These are phyloP conservation scores for Tylopilus rubrobrunneus DNA, from an alignment of 768 basidiomycete species.

Conservation along the genomic window DNA sequence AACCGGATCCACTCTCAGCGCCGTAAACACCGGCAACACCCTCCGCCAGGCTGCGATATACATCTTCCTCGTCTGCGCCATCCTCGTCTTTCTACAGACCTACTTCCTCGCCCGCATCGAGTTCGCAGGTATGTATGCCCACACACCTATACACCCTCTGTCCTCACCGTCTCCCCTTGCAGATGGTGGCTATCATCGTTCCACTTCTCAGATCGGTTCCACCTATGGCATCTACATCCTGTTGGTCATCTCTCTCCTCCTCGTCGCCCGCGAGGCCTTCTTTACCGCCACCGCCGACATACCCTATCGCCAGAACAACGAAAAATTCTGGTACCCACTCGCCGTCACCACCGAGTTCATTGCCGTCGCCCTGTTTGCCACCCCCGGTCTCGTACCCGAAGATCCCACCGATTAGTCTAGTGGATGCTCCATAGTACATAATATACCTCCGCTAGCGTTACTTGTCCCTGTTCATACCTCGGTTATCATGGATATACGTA, in stretches of 20 bases:
- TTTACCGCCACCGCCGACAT: constrained; percentile 24
- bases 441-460: constrained; percentile 5
- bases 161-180: neutral
- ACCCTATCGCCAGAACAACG: constrained; percentile 19
- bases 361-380: constrained; percentile 25
- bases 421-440: neutral
- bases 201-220: constrained; percentile 10
- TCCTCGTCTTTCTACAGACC: constrained; percentile 20
- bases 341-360: constrained; percentile 30
- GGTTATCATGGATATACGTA: too few relatives aligned
- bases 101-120: constrained; percentile 19
- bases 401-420: neutral
- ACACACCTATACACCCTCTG: neutral
- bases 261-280: constrained; percentile 29
- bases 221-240: constrained; percentile 23
- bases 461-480: constrained; percentile 1
- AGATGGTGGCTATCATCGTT: constrained; percentile 9
- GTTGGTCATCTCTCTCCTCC: constrained; percentile 9
- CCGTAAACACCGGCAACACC: constrained; percentile 16
- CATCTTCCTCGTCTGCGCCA: constrained; percentile 29
- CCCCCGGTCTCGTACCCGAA: constrained; percentile 31
- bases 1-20: neutral
- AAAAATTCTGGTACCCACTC: constrained; percentile 33
- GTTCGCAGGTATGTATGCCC: constrained; percentile 6
- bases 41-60: constrained; percentile 27